These are phyloP conservation scores for Aurinia saxatilis DNA, from an alignment of 345 rosid genomes.

Conservation along the genomic window DNA sequence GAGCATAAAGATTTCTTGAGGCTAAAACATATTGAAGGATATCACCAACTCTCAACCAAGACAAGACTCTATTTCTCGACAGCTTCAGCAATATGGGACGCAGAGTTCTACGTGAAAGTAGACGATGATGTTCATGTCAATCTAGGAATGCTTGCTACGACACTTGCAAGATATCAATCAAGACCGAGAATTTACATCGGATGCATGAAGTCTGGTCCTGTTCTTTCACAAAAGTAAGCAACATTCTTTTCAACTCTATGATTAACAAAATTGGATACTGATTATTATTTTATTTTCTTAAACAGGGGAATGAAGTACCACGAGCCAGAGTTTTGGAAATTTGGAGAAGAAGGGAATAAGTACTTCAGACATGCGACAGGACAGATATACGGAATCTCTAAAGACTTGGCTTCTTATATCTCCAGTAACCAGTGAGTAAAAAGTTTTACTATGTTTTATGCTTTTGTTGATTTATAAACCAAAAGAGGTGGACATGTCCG, in stretches of 20 bases:
- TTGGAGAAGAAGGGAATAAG: slow-evolving; percentile 88
- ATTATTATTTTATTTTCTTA: no score
- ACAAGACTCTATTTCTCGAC: slow-evolving; percentile 80
- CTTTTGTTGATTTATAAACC: not conserved
- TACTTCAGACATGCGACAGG: slow-evolving; percentile 95
- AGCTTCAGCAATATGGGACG: slow-evolving; percentile 69
- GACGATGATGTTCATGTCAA: slow-evolving; percentile 91
- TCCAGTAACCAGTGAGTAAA: slow-evolving; percentile 58
- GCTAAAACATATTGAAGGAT: slow-evolving; percentile 78
- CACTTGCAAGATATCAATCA: slow-evolving; percentile 48
- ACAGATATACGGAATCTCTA: slow-evolving; percentile 80
- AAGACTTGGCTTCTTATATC: slow-evolving; percentile 81
- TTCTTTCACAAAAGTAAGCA: slow-evolving; percentile 63
- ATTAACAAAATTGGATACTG: no score
- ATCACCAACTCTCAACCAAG: slow-evolving; percentile 73
- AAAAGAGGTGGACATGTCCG: not conserved
- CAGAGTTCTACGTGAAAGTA: slow-evolving; percentile 75
- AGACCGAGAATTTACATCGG: slow-evolving; percentile 83
- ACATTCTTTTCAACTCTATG: no score
- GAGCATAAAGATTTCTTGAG: slow-evolving; percentile 66
- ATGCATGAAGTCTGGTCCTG: slow-evolving; percentile 98
- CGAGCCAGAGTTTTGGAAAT: slow-evolving; percentile 92
- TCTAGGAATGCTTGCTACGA: slow-evolving; percentile 47
- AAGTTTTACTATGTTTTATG: not conserved
- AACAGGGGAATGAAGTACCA: slow-evolving; percentile 67